These are phyloP conservation scores for Pseudomonodictys pantanalensis DNA, from an alignment of 495 filamentous ascomycete genomes.

Conservation along the genomic window DNA sequence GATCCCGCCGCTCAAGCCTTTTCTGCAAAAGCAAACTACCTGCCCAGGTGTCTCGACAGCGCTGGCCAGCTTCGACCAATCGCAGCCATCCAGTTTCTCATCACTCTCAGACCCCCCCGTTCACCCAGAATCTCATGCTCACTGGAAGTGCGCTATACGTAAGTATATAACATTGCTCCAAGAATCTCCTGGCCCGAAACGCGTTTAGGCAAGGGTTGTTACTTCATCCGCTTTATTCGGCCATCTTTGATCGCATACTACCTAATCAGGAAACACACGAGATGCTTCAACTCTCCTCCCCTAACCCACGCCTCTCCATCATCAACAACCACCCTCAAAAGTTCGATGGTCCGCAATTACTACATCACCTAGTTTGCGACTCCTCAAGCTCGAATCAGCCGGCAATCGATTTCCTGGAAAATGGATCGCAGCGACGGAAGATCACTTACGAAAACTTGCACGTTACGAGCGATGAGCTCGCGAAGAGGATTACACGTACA, in stretches of 20 bases:
- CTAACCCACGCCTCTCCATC: constrained; percentile 50
- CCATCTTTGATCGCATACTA: not conserved
- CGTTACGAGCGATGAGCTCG: constrained; percentile 46
- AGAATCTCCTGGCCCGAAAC: not conserved
- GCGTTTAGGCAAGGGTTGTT: not conserved
- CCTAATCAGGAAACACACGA: constrained; percentile 8
- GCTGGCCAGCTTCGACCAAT: constrained; percentile 13
- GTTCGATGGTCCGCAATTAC: constrained; percentile 58
- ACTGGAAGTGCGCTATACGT: not conserved
- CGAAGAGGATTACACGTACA: constrained; percentile 10
- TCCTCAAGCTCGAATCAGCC: constrained; percentile 21
- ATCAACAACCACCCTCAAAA: constrained; percentile 56
- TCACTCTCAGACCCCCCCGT: not conserved
- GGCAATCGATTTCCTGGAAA: constrained; percentile 61
- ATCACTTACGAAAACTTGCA: constrained; percentile 63
- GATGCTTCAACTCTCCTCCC: constrained; percentile 21
- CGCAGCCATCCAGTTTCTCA: constrained; percentile 17
- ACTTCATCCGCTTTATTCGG: not conserved
- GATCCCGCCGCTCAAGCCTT: too few species aligned
- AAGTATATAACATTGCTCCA: not conserved
- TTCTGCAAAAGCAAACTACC: too few species aligned
- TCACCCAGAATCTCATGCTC: not conserved
- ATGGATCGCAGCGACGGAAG: constrained; percentile 44
- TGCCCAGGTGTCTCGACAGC: too few species aligned
- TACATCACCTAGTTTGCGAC: constrained; percentile 61